Evolutionary conservation across 805 yeast species (phyloP), one percentile per base, ranked within the genome.

Genomic region (Yarrowia porcina): DNA sequence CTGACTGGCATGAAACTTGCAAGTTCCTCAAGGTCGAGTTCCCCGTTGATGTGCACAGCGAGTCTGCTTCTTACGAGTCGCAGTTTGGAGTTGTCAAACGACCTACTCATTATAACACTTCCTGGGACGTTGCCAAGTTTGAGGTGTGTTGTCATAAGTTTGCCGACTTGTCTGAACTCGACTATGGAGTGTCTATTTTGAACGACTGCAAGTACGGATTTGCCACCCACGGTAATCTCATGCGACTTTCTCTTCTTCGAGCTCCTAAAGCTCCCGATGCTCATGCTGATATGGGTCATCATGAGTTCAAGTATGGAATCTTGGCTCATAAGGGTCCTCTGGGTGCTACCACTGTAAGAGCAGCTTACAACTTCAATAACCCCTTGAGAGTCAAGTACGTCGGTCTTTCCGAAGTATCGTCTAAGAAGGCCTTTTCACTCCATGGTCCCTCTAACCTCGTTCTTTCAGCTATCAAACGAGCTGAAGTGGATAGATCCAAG

Each of bases 81-180:
- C 97, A 92, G 73, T 93, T 89, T 75, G 99, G 99, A 61, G 75
- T 89, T 49, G 93, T 96, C 6, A 85, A 83, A 69, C 83, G 98
- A 67, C 96, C 98, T 52, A 93, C 98, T 0, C 97, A 93, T 74
- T 93, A 80, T 77, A 94, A 93, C 73, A 93, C 99, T 0, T 79
- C 90, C 0, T 93, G 98, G 98, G 99, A 93, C 70, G 87, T 88
- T 33, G 98, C 98, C 64, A 92, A 91, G 73, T 93, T 93, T 74
- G 99, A 93, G 75, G 97, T 91, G 11, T 89, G 97, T 70, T 90
- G 88, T 70, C 99, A 94, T 74, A 89, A 89, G 71, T 93, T 90
- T 76, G 93, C 96, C 68, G 99, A 93, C 72, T 85, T 89, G 69
- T 88, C 96, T 25, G 98, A 90, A 70, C 83, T 79, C 73, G 83